A percentile compares a stretch with the other conserved stretches of the same genome.
Conservation (phyloP, 2,329 filamentous ascomycete genomes). For the Aspergillus cejpii region DNA sequence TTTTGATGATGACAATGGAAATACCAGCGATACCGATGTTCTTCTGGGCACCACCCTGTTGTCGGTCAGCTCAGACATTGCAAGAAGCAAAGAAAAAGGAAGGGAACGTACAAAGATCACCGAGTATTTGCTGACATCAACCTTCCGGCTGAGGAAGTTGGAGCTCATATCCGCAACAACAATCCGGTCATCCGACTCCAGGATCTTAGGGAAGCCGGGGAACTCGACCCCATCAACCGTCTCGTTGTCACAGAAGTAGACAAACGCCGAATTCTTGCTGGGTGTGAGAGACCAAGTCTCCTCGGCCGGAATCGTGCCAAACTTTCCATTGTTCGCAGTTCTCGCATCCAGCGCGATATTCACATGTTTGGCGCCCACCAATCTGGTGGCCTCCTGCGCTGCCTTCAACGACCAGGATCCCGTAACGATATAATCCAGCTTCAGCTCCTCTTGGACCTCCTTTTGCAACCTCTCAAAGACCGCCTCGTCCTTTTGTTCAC, state of each 20-base stretch:
- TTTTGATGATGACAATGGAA: conserved; percentile 78
- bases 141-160: conserved; percentile 76
- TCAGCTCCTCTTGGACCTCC: conserved; percentile 62
- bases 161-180: conserved; percentile 91
- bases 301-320: conserved; percentile 73
- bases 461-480: conserved; percentile 56
- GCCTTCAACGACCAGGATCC: conserved; percentile 90
- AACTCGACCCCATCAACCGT: conserved; percentile 78
- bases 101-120: conserved; percentile 64
- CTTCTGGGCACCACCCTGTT: conserved; percentile 72
- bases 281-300: conserved; percentile 64
- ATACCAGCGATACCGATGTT: conserved; percentile 83
- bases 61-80: conserved; percentile 9
- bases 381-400: conserved; percentile 68
- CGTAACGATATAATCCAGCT: conserved; percentile 83
- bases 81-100: not conserved
- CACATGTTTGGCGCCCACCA: conserved; percentile 68
- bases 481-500: conserved; percentile 49
- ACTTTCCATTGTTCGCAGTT: conserved; percentile 67
- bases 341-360: conserved; percentile 67
- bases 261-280: conserved; percentile 54
- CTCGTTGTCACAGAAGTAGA: conserved; percentile 91
- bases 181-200: conserved; percentile 59
- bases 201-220: conserved; percentile 59
- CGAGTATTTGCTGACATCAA: conserved; percentile 72